Evolutionary conservation across 2,329 filamentous ascomycete species (phyloP), one percentile per base, ranked within the genome.

Genomic region (Bisporella sp.): DNA sequence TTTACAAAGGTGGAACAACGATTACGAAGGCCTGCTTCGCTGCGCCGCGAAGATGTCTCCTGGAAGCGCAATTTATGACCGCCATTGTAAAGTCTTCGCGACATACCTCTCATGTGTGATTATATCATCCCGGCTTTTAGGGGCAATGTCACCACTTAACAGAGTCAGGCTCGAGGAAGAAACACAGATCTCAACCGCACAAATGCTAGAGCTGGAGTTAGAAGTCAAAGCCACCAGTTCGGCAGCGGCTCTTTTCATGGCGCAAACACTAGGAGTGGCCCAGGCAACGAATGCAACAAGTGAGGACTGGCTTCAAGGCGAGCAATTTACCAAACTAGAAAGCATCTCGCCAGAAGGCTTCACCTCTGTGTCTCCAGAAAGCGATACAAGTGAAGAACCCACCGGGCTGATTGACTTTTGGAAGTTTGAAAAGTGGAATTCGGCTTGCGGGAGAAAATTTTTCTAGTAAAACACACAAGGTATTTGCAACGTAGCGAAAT

Each of bases 181-280:
- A 35, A 57, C 57, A 5, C 66, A 67, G 41, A 45, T 43, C 2
- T 46, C 66, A 31, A 63, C 60, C 7, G 48, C 51, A n/a, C 47
- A 63, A 29, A 58, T 68, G 35, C n/a, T 65, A 5, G 59, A 62
- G 1, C 41, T 68, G 32, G 61, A 66, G 41, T 13, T 47, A 48
- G 31, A 57, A 55, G 55, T 63, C 49, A 29, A 44, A 33, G n/a
- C 31, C 9, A 37, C 31, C 4, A 37, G n/a, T 8, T 44, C 29
- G 12, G 37, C 46, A 5, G 43, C 46, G 3, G 29, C 21, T 30
- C 32, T 49, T 4, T 49, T 52, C 30, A 44, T 47, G 46, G 43
- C 32, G 29, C 52, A 45, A 13, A 51, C 49, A 6, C 12, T 35
- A 2, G 46, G 46, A 12, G 52, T 54, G 6, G 46, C 33, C 6